Evolutionary conservation across 1,284 basidiomycete species (phyloP), one percentile per base, ranked within the genome.

Genomic region (Trichosporon sp.): DNA sequence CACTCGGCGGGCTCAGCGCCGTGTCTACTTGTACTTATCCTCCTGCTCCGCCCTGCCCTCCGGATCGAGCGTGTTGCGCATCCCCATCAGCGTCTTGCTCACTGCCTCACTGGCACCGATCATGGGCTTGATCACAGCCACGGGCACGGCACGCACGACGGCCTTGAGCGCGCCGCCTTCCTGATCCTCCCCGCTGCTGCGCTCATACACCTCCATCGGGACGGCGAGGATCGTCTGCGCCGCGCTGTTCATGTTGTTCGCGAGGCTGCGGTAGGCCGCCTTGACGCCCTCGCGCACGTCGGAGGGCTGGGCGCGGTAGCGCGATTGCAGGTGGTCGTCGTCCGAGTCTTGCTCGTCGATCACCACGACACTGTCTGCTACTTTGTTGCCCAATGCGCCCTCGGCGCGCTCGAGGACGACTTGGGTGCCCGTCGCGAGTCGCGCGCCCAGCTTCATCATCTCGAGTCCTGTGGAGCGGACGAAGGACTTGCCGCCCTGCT

Each of bases 171-270:
- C 90, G 1, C 94, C 94, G 7, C 2, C 63, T 85, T 88, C 81
- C 77, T 92, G 94, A 87, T 95, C 92, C 68, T 90, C 91, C 16
- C 92, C 92, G 12, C 43, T 46, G 4, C 92, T 91, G 71, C 91
- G 87, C 83, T 99, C 96, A 78, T 98, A 98, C 16, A 98, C 94
- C 82, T 99, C 97, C 95, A 99, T 98, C 0, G 96, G 96, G 0
- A 99, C 94, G 0, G 97, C 96, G 37, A 99, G 88, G 75, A 99
- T 99, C 0, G 97, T 99, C 85, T 99, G 96, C 12, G 96, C 97
- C 2, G 96, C 96, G 38, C 92, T 92, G 75, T 91, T 92, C 70
- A 98, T 82, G 83, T 97, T 97, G 77, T 86, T 89, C 71, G 88
- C 89, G 76, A 99, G 83, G 76, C 92, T 94, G 78, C 87, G 88